Conservation (phyloP, 352 stramenopile species). For the Blastocystis sp. region DNA sequence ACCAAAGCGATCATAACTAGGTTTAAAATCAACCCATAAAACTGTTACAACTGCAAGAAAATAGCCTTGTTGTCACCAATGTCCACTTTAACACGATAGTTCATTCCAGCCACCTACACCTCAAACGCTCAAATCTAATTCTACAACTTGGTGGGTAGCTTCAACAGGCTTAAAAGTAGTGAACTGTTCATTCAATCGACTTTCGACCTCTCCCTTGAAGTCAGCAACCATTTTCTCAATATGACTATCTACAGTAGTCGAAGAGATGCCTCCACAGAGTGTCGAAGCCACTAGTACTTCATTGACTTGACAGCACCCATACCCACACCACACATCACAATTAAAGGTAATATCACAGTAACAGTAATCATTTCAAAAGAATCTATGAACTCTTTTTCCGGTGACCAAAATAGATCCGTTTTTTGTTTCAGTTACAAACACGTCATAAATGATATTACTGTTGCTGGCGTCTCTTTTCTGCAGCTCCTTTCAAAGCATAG, state of each 20-base stretch:
- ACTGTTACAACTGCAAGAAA: not conserved
- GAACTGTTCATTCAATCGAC: not conserved
- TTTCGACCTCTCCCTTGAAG: not conserved
- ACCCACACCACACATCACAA: not conserved
- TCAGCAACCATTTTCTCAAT: not conserved
- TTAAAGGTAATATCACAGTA: not conserved
- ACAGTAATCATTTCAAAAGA: conserved; percentile 4
- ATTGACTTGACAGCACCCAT: not conserved
- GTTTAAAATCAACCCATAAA: not conserved
- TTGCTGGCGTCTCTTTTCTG: not conserved
- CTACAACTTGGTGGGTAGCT: conserved; percentile 7
- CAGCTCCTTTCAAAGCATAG: conserved; percentile 36
- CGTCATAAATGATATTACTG: not conserved
- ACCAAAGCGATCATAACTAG: conserved; percentile 21
- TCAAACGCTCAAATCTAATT: not conserved
- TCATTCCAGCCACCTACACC: conserved; percentile 10
- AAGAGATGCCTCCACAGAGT: not conserved
- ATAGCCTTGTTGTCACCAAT: conserved; percentile 27
- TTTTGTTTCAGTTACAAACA: conserved; percentile 5
- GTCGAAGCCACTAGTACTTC: not conserved
- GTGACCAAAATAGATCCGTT: not conserved
- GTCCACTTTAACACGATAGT: conserved; percentile 32
- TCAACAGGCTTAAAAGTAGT: conserved; percentile 17
- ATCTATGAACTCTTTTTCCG: not conserved
- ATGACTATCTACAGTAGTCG: not conserved